Evolutionary conservation across 257 asterid genomes (phyloP).

Genomic region (Petrea volubilis): DNA sequence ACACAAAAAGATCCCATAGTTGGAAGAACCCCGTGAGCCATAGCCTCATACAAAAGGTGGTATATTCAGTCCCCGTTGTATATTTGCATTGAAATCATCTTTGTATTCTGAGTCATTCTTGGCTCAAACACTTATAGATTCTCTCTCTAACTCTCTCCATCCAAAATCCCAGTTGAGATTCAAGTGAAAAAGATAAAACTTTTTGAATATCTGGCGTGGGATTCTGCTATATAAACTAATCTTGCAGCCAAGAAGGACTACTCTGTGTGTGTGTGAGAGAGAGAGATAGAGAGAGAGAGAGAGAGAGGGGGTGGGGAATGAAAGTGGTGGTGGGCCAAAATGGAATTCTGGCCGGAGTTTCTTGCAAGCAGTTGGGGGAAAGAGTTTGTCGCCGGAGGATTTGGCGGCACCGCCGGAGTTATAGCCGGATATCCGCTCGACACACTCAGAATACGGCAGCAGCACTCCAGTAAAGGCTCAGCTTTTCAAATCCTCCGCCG

Average conservation of each 20-base stretch:
- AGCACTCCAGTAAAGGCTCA: slow-evolving; percentile 51
- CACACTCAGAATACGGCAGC: slow-evolving; percentile 78
- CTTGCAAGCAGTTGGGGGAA: slow-evolving; percentile 81
- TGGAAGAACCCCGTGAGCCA: slow-evolving; percentile 18
- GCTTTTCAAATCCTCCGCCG: slow-evolving; percentile 68
- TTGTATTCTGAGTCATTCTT: too few species aligned
- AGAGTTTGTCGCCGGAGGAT: slow-evolving; percentile 91
- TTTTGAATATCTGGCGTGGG: not conserved
- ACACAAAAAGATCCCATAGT: slow-evolving; percentile 3
- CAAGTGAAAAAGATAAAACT: not conserved
- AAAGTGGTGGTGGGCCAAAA: slow-evolving; percentile 18
- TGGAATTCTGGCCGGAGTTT: slow-evolving; percentile 95
- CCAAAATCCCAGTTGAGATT: not conserved
- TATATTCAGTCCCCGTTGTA: slow-evolving; percentile 9
- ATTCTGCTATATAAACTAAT: not conserved
- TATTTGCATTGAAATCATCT: not conserved
- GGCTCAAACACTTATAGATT: not conserved
- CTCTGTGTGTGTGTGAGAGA: not conserved
- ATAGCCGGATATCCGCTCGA: slow-evolving; percentile 88
- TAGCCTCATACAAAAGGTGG: slow-evolving; percentile 9
- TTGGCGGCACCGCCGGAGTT: slow-evolving; percentile 86
- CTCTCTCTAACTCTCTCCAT: not conserved
- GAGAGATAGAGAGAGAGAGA: not conserved
- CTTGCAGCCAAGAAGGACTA: not conserved
- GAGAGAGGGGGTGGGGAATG: not conserved